phyloP scores from a whole-genome alignment of 495 filamentous ascomycete species.

The Neurospora sp. region DNA sequence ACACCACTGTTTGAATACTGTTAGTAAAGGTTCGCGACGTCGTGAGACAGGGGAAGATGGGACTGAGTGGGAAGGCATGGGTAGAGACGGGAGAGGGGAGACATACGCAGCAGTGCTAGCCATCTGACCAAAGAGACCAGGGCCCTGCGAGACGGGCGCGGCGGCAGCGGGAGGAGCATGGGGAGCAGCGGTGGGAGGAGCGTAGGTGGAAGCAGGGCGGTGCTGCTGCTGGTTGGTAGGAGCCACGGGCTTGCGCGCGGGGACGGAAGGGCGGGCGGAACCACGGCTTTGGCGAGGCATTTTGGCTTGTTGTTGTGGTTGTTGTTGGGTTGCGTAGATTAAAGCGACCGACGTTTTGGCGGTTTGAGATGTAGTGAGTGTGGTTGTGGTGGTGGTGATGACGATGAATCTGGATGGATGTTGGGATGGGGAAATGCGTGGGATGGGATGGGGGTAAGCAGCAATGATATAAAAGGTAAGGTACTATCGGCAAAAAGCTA shows the following conservation, averaged over 20 bases:
- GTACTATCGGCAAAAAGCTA: not conserved
- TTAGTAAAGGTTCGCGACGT: slow-evolving; percentile 4
- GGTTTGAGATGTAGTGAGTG: not conserved
- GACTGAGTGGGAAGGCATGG: not conserved
- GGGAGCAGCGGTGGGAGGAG: slow-evolving; percentile 38
- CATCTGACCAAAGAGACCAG: slow-evolving; percentile 78
- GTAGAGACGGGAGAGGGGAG: not conserved
- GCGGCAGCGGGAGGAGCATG: slow-evolving; percentile 41
- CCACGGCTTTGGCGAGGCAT: slow-evolving; percentile 76
- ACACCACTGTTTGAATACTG: slow-evolving; percentile 53
- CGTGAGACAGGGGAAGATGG: not conserved
- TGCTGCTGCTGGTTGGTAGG: slow-evolving; percentile 50
- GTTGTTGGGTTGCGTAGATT: not conserved
- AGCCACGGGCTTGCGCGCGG: slow-evolving; percentile 45
- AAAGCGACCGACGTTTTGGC: slow-evolving; percentile 2
- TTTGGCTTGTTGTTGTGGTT: slow-evolving; percentile 19
- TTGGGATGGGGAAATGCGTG: not conserved
- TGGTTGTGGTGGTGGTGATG: slow-evolving; percentile 1
- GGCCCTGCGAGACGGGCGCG: slow-evolving; percentile 41
- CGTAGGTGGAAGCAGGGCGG: slow-evolving; percentile 56
- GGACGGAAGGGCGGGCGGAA: slow-evolving; percentile 59
- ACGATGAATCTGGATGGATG: not conserved
- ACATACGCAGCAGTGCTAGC: slow-evolving; percentile 77
- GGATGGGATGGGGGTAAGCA: not conserved
- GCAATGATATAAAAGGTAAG: not conserved